Base-by-base conservation (phyloP, 345 rosid genomes). In the Firmiana major region DNA sequence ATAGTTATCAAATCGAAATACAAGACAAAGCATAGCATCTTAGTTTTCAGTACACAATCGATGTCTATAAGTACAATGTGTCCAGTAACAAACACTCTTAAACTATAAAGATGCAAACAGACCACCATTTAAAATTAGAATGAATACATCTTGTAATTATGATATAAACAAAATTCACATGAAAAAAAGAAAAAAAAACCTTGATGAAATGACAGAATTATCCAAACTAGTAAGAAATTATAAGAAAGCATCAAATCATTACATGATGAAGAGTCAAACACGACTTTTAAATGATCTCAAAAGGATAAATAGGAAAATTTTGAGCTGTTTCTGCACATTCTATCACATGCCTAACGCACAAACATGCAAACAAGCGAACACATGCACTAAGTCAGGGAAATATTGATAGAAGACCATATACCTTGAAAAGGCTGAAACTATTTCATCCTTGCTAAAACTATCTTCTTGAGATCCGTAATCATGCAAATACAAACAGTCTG, bases 401-500 rank as follows among this genome's bases (percentile, higher is more conserved):
- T 13, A 69, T 48, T 16, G 12, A 10, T 8, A 22, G 13, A 28
- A 48, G 53, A 70, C 6, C 15, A 70, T 2, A 16, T 75, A 87
- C 89, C 97, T 86, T 82, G 94, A 84, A 78, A 78, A 81, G 5
- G 91, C 90, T 63, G 97, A 92, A 77, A 92, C 82, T 51, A 82
- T 79, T 75, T 92, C 94, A 86, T 92, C 94, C 82, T 89, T 92
- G 26, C 88, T 85, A 74, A 88, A 92, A 84, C 97, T 92, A 80
- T 90, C 97, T 75, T 90, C 94, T 59, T 86, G 89, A 62, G 90
- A 89, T 21, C 97, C 94, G 81, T 85, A 79, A 71, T 90, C 94
- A 28, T 92, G 94, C 90, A 92, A 84, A 83, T 90, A 92, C 74
- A 90, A 84, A 79, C 95, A 91, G 79, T 90, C 94, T 65, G 91